Percentiles rank a stretch among this genome's conserved stretches.
phyloP scores from a whole-genome alignment of 768 basidiomycete species.

The Naganishia antarctica region DNA sequence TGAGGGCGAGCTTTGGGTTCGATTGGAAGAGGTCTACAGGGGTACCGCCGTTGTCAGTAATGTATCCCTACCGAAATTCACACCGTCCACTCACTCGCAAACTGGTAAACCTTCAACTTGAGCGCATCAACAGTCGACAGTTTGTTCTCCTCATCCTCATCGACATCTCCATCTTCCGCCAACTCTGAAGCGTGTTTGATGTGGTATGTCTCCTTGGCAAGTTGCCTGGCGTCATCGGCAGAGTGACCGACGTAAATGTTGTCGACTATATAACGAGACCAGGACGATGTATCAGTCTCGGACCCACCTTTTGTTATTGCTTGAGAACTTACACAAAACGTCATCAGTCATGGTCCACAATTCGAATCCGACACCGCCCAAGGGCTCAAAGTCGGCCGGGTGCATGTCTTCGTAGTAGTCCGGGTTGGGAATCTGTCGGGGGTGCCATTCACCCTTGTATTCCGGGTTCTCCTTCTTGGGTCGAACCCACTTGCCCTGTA shows the following conservation, averaged over 20 bases:
- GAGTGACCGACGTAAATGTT: constrained; percentile 87
- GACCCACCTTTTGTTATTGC: neutral
- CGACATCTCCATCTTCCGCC: constrained; percentile 55
- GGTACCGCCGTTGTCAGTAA: neutral
- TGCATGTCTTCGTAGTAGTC: constrained; percentile 79
- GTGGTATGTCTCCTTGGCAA: constrained; percentile 84
- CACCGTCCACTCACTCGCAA: constrained; percentile 56
- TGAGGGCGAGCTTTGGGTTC: constrained; percentile 76
- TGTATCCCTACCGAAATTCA: no score
- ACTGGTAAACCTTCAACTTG: constrained; percentile 69
- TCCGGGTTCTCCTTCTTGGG: constrained; percentile 94
- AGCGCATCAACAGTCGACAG: constrained; percentile 74
- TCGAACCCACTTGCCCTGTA: constrained; percentile 87
- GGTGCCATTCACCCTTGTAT: constrained; percentile 93
- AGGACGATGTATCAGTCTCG: neutral
- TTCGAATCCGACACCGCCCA: constrained; percentile 94
- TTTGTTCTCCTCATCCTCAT: constrained; percentile 55
- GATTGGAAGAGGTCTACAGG: constrained; percentile 59
- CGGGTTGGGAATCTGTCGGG: constrained; percentile 86
- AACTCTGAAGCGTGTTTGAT: constrained; percentile 81
- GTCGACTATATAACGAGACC: constrained; percentile 35
- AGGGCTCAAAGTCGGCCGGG: constrained; percentile 79
- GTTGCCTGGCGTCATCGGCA: constrained; percentile 69
- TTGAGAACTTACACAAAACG: constrained; percentile 41
- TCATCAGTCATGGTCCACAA: constrained; percentile 93